A percentile compares a stretch with the other conserved stretches of the same genome.
Conservation (phyloP, 2,329 filamentous ascomycete genomes). For the Cordyceps militaris region DNA sequence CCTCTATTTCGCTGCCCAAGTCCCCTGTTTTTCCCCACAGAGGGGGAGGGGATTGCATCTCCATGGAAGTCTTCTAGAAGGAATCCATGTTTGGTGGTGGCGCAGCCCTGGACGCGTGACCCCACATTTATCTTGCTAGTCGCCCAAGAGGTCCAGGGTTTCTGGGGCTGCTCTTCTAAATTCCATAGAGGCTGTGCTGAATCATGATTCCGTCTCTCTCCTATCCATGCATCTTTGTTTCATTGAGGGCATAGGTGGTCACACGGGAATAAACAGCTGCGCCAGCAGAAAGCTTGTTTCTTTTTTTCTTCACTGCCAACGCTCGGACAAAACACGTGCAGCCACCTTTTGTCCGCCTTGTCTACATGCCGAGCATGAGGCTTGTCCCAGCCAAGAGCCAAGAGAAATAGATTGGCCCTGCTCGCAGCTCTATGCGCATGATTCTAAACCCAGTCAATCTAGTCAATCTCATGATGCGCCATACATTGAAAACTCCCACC, state of each 20-base stretch:
- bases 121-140: too few species aligned
- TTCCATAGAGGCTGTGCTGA: too few species aligned
- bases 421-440: background rate
- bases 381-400: background rate
- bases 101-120: constrained; percentile 3
- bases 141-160: too few species aligned
- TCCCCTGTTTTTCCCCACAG: background rate
- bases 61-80: constrained; percentile 29
- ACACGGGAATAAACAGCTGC: background rate
- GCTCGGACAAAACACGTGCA: background rate
- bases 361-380: background rate
- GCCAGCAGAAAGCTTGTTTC: background rate
- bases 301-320: background rate
- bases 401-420: background rate
- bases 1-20: background rate
- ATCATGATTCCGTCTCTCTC: too few species aligned
- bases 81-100: constrained; percentile 10
- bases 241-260: too few species aligned
- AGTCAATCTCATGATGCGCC: constrained; percentile 1
- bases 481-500: background rate
- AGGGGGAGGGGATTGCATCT: background rate
- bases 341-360: background rate
- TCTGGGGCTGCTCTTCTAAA: too few species aligned
- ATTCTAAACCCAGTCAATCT: background rate
- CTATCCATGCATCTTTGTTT: background rate